phyloP scores from a whole-genome alignment of 139 green algal genomes.

The Chlorokybus atmophyticus region DNA sequence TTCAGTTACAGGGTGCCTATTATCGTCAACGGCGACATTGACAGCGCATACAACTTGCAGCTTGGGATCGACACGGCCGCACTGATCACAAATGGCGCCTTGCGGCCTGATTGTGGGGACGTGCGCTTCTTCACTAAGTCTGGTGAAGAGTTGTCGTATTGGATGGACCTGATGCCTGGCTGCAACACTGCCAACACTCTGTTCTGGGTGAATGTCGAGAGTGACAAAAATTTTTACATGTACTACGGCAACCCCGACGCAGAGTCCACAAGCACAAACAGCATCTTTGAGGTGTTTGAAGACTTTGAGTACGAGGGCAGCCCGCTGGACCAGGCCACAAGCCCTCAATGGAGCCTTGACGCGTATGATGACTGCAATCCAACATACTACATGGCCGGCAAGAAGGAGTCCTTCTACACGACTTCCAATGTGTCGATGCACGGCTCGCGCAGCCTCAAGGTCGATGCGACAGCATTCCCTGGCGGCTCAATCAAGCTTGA shows the following conservation, averaged over 20 bases:
- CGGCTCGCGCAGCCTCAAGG: slow-evolving; percentile 2
- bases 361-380: too few relatives aligned
- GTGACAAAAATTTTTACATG: slow-evolving; percentile 1
- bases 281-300: slow-evolving; percentile 19
- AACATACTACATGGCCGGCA: too few relatives aligned
- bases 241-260: slow-evolving; percentile 12
- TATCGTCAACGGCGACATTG: slow-evolving; percentile 1
- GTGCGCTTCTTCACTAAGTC: slow-evolving; percentile 10
- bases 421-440: slow-evolving; percentile 4
- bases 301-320: slow-evolving; percentile 15
- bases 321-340: background rate
- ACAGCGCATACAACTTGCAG: slow-evolving; percentile 1
- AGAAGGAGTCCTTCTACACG: slow-evolving; percentile 9
- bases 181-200: slow-evolving; percentile 10
- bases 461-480: slow-evolving; percentile 5
- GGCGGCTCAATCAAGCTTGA: slow-evolving; percentile 16
- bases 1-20: slow-evolving; percentile 4
- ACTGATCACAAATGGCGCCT: background rate
- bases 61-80: slow-evolving; percentile 7
- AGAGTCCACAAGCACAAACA: background rate
- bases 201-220: slow-evolving; percentile 8
- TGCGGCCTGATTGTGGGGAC: slow-evolving; percentile 14
- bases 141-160: slow-evolving; percentile 5
- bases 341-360: too few relatives aligned
- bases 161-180: slow-evolving; percentile 4